Base-by-base conservation (phyloP, 176 grass and related monocot genomes). In the Chrysopogon serrulatus region DNA sequence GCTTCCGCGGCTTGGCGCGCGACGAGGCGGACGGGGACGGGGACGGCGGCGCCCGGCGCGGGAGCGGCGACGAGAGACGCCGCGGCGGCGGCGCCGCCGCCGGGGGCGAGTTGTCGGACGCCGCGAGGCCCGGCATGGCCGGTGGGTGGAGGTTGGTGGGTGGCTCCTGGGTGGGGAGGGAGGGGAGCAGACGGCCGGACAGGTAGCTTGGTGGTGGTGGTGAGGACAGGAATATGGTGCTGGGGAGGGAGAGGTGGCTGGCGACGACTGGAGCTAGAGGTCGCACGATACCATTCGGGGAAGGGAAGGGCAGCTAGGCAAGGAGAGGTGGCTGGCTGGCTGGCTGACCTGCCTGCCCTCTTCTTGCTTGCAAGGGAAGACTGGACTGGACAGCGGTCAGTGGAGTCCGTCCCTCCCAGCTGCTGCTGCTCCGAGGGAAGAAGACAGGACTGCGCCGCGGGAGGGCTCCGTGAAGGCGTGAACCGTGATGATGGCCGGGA, bases 11-110 rank as follows among this genome's bases (percentile, higher is more conserved):
- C 63, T 78, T n/a, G n/a, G n/a, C n/a, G n/a, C n/a, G n/a, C n/a
- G n/a, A n/a, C n/a, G n/a, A n/a, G n/a, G n/a, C n/a, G 84, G 32
- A 92, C 1, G 90, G 90, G 27, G 90, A 88, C 21, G 90, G 86
- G 2, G 86, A 88, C 14, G 83, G 79, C 26, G 86, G 84, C 73
- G 72, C 81, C 67, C 87, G 72, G 73, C 87, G 37, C 33, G 92
- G 87, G 28, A 87, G 71, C 18, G 84, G 83, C 64, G 89, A 81
- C 19, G n/a, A n/a, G 87, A 85, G 92, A n/a, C 88, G 51, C 5
- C n/a, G n/a, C 92, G 79, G 28, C 41, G 79, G 81, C 33, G 91
- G 88, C 1, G 87, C 51, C 10, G 79, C 66, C 51, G 76, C 64
- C 84, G 75, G 79, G 27, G 87, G 87, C 34, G 84, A 89, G 28